Percentiles rank a stretch among this genome's conserved stretches.
These are phyloP conservation scores for Aureobasidium melanogenum DNA, from an alignment of 2,329 filamentous ascomycete genomes.

Conservation along the genomic window DNA sequence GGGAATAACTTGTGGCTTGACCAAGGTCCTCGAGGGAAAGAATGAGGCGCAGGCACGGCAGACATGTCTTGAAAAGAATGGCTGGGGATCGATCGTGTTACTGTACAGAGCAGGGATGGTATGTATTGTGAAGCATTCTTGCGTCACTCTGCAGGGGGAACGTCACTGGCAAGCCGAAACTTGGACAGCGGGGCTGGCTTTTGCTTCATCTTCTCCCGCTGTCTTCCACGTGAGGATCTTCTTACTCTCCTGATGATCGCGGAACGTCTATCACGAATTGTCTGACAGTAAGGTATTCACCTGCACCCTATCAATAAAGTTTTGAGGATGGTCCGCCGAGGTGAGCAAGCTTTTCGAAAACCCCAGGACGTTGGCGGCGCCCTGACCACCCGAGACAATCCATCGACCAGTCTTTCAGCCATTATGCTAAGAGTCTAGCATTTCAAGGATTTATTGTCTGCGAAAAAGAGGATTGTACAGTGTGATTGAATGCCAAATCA, in stretches of 20 bases:
- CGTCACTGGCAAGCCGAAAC: neutral
- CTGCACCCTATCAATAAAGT: too few relatives aligned
- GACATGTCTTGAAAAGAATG: neutral
- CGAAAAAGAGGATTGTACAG: too few relatives aligned
- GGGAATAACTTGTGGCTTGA: constrained; percentile 3
- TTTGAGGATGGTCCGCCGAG: neutral
- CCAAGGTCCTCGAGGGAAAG: neutral
- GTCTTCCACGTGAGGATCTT: neutral
- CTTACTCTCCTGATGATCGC: neutral
- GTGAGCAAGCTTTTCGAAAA: neutral
- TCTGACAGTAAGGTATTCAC: neutral
- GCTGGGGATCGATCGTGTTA: neutral
- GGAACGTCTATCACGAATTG: neutral
- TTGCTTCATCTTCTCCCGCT: neutral
- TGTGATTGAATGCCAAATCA: too few relatives aligned
- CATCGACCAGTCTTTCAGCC: neutral
- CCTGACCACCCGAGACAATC: too few relatives aligned
- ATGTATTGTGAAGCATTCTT: neutral
- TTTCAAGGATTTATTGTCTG: too few relatives aligned
- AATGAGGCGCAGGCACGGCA: constrained; percentile 4
- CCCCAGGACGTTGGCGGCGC: too few relatives aligned
- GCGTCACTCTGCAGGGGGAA: neutral
- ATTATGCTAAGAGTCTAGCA: neutral
- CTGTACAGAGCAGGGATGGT: neutral
- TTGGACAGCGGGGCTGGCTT: neutral